Percentiles rank a stretch among this genome's conserved stretches.
Conservation (phyloP, 2,329 filamentous ascomycete species). For the Colletotrichum siamense region DNA sequence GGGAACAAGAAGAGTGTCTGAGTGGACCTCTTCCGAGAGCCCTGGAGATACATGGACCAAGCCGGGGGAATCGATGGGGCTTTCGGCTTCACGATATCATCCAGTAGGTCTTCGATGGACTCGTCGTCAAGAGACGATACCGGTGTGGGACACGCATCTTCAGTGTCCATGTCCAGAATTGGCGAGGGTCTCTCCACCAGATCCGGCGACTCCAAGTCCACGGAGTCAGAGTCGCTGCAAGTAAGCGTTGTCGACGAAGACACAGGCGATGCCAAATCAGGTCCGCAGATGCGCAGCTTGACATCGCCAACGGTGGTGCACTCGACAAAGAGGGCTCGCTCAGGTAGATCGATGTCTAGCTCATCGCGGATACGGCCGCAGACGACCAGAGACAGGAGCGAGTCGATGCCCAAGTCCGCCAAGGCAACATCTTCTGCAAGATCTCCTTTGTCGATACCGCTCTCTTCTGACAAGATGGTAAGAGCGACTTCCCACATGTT, state of each 20-base stretch:
- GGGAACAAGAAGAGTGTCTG: not conserved
- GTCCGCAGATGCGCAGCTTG: slow-evolving; percentile 36
- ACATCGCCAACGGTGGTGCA: slow-evolving; percentile 59
- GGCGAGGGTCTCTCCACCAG: not conserved
- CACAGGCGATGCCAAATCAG: not conserved
- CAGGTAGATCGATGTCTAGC: slow-evolving; percentile 58
- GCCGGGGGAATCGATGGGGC: not conserved
- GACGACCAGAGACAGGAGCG: slow-evolving; percentile 63
- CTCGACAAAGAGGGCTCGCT: slow-evolving; percentile 55
- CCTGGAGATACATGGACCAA: not conserved
- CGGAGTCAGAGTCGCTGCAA: not conserved
- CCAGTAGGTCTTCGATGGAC: not conserved
- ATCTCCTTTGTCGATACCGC: not conserved
- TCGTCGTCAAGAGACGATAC: not conserved
- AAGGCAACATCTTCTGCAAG: not conserved
- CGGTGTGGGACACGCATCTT: not conserved
- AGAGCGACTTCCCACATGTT: not conserved
- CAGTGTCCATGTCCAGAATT: not conserved
- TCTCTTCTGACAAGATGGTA: not conserved
- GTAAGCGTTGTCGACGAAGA: not conserved
- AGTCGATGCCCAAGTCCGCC: slow-evolving; percentile 64
- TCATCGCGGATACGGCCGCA: slow-evolving; percentile 63
- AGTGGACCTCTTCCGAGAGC: not conserved
- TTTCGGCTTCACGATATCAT: not conserved
- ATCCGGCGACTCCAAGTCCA: not conserved